Percentiles rank a stretch among this genome's conserved stretches.
Evolutionary conservation across 202 grass and related monocot genomes (phyloP).

Genomic region (Musa balbisiana): DNA sequence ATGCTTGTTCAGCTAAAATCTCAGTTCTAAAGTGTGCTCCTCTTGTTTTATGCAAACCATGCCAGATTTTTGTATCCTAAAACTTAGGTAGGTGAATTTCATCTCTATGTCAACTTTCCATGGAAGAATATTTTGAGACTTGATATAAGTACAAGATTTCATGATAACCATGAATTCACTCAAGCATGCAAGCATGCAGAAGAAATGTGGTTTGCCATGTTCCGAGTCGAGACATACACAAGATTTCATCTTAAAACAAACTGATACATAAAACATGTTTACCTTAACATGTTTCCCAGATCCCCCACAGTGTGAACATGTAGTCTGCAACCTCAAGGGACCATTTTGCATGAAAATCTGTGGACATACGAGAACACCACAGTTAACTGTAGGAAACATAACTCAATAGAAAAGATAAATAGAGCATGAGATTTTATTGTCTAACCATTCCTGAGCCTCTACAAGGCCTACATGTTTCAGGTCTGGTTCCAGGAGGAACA

Average conservation of each 20-base stretch:
- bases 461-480: conserved; percentile 95
- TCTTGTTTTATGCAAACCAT: too few relatives aligned
- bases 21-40: too few relatives aligned
- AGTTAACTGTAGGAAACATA: conserved; percentile 9
- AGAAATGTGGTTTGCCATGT: background rate
- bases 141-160: background rate
- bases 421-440: background rate
- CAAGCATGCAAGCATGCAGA: background rate
- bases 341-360: conserved; percentile 70
- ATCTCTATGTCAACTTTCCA: background rate
- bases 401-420: conserved; percentile 2
- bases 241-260: background rate
- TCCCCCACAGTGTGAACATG: conserved; percentile 61
- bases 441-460: conserved; percentile 81
- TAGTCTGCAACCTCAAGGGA: conserved; percentile 51
- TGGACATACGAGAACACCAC: conserved; percentile 23
- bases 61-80: too few relatives aligned
- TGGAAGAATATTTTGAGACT: background rate
- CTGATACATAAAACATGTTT: conserved; percentile 18
- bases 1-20: too few relatives aligned
- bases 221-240: background rate
- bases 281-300: conserved; percentile 91
- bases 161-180: background rate
- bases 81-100: too few relatives aligned
- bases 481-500: conserved; percentile 82